Evolutionary conservation across 306 rosid genomes (phyloP), one percentile per base, ranked within the genome.

Genomic region (Cicer bijugum): DNA sequence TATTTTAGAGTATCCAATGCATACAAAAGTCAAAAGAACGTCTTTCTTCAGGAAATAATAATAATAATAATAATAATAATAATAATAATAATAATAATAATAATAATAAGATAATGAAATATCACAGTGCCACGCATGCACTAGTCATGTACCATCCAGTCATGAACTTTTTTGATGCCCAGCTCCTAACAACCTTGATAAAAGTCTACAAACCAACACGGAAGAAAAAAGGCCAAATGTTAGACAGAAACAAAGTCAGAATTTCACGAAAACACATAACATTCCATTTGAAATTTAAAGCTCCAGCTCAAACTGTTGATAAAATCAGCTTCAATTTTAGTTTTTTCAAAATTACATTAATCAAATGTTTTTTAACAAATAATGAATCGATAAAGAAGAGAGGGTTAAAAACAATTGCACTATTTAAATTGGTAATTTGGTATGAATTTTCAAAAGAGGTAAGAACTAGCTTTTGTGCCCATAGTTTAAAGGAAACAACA

Each of bases 131-230:
- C 17, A 74, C 12, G 35, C 15, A 66, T 56, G 58, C 70, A 71
- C 6, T 50, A 19, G 9, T 76, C 66, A 63, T 82, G 45, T 79
- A 92, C 98, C 98, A 92, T 87, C 98, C 98, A 1, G 92, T 88
- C 96, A 92, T 92, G 86, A 92, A 92, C 90, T 92, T 92, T 81
- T 92, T 92, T 1, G 98, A 92, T 47, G 98, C 95, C 98, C 98
- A 92, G 88, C 98, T 92, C 84, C 92, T 82, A 62, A 92, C 74
- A 78, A 92, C 94, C 84, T 86, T 92, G 92, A 52, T 85, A 82
- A 92, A 88, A 6, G 98, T 90, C 98, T 92, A 79, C 92, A 88
- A 48, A 58, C 28, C 46, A 38, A 86, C 64, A 72, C 56, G 57
- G 52, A 74, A 51, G 72, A 69, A 23, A 75, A 40, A 59, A 40